Base-by-base conservation (phyloP, 495 filamentous ascomycete species). In the Jackrogersella minutella region DNA sequence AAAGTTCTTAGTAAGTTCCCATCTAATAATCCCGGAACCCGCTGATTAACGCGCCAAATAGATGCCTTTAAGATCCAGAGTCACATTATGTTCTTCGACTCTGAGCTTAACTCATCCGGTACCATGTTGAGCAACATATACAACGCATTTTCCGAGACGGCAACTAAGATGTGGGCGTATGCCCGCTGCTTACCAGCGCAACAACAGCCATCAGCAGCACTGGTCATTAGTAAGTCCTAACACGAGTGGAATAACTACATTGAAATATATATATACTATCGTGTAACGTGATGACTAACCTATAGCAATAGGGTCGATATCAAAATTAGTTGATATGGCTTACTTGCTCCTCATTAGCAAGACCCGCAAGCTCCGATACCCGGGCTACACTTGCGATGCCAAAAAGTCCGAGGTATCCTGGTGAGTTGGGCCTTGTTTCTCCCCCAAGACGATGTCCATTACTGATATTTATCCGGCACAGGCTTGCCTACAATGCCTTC, bases 21-120 rank as follows among this genome's bases (percentile, higher is more conserved):
- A 81, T 87, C 37, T n/a, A 80, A 83, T 40, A 88, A 86, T 74
- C 73, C 80, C 19, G 68, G 86, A 19, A 80, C 76, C 53, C 63
- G 30, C 4, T 47, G 17, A 52, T 21, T 58, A n/a, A 37, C 28
- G 8, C 21, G 2, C 22, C 17, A 10, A n/a, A 14, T 16, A 80
- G 82, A 87, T 71, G 80, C 89, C 0, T 92, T 97, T 80, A 93
- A 95, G 72, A 88, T 93, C 41, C 92, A 95, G 65, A 86, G 91
- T 54, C 90, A 96, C 67, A 82, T 88, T 28, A 96, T 97, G 90
- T 93, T 94, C 74, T 88, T 95, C 58, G 93, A 97, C 72, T 92
- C 91, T 2, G 77, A 80, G 3, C 89, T 93, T 78, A 98, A 97
- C 73, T 86, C 87, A 5, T 68, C 84, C 1, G 43, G 69, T 1